Conservation (phyloP, 768 basidiomycete species). For the Auriscalpium orientale region DNA sequence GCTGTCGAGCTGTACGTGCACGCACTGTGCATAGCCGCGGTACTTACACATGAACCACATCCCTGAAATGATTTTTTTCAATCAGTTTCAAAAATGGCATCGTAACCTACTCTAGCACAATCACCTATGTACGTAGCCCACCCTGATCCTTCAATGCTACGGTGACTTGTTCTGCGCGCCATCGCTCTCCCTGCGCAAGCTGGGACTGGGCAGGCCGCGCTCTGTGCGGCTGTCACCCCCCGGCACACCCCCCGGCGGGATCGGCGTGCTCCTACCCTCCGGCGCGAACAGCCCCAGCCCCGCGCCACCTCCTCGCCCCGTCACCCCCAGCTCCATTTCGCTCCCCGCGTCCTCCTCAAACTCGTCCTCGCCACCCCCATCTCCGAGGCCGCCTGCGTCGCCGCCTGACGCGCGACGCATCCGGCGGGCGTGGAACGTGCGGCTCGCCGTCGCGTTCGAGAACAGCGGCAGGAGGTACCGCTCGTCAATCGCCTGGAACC, state of each 20-base stretch:
- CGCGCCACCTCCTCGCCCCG: neutral
- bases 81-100: too few relatives aligned
- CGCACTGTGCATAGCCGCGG: neutral
- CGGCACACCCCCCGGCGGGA: neutral
- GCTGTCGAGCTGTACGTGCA: neutral
- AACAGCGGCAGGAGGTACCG: constrained; percentile 89
- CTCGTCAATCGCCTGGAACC: constrained; percentile 96
- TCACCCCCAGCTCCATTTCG: constrained; percentile 20
- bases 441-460: constrained; percentile 84
- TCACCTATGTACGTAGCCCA: too few relatives aligned
- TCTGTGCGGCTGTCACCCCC: constrained; percentile 8
- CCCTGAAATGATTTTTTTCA: constrained; percentile 55
- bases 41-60: constrained; percentile 71
- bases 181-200: constrained; percentile 14
- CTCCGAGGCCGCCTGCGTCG: constrained; percentile 26
- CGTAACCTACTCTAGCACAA: too few relatives aligned
- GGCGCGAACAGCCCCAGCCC: neutral
- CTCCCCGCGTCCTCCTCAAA: constrained; percentile 21
- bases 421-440: constrained; percentile 76
- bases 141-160: neutral
- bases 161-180: constrained; percentile 4
- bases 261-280: neutral
- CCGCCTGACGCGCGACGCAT: constrained; percentile 38
- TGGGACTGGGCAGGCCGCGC: constrained; percentile 12
- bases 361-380: constrained; percentile 29